These are phyloP conservation scores for Echium plantagineum DNA, from an alignment of 257 asterid species.

Conservation along the genomic window DNA sequence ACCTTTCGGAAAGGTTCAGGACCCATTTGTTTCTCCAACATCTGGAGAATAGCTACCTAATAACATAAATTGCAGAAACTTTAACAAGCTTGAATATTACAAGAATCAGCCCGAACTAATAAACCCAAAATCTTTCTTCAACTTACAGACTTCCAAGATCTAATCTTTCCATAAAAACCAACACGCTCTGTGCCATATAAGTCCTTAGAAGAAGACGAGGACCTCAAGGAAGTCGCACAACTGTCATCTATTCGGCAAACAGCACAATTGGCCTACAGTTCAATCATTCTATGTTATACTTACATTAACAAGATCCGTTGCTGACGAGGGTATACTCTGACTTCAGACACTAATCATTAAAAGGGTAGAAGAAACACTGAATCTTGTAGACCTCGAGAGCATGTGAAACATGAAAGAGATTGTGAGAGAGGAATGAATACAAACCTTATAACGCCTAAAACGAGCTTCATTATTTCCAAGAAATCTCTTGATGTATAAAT, in stretches of 20 bases:
- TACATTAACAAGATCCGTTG: neutral
- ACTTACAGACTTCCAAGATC: constrained; percentile 98
- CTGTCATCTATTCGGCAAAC: constrained; percentile 92
- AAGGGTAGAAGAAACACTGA: neutral
- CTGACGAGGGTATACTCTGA: neutral
- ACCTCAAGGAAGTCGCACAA: constrained; percentile 89
- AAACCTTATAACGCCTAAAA: constrained; percentile 90
- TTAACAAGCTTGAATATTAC: constrained; percentile 3
- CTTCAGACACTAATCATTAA: neutral
- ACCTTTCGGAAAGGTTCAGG: constrained; percentile 98
- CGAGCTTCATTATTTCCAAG: constrained; percentile 98
- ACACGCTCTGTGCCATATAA: constrained; percentile 82
- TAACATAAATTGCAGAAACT: constrained; percentile 6
- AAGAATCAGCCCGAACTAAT: constrained; percentile 6
- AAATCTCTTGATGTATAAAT: constrained; percentile 65
- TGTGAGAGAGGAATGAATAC: neutral
- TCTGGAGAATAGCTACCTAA: constrained; percentile 93
- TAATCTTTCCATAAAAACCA: constrained; percentile 92
- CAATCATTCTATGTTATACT: constrained; percentile 5
- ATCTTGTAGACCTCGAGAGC: neutral
- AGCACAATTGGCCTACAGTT: constrained; percentile 77
- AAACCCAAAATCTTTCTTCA: constrained; percentile 8
- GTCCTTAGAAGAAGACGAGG: constrained; percentile 70
- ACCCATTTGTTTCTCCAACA: constrained; percentile 99
- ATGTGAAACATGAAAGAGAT: neutral